Conservation (phyloP, 2,329 filamentous ascomycete genomes). For the Penicillium sp. region DNA sequence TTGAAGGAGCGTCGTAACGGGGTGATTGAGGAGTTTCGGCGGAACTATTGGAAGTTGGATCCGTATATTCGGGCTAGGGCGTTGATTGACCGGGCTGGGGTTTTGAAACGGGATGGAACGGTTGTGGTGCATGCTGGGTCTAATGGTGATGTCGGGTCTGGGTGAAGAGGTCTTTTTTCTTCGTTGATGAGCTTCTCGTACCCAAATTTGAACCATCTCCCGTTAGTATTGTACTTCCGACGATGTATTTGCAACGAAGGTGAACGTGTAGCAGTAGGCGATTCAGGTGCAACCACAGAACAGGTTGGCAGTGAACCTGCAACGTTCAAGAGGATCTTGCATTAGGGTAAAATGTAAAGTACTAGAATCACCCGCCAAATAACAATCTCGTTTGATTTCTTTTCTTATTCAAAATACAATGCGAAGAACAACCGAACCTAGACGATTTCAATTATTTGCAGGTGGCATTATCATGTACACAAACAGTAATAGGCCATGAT, state of each 20-base stretch:
- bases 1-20: slow-evolving; percentile 50
- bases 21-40: slow-evolving; percentile 64
- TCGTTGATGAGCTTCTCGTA: background rate
- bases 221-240: background rate
- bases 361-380: no score
- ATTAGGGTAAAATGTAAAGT: background rate
- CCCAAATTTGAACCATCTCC: no score
- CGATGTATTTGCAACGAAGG: no score
- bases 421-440: background rate
- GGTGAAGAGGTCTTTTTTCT: background rate
- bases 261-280: no score
- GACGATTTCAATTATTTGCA: background rate
- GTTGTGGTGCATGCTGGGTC: slow-evolving; percentile 38
- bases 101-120: slow-evolving; percentile 65
- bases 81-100: slow-evolving; percentile 75
- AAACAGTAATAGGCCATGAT: background rate
- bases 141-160: background rate
- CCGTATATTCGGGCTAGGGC: slow-evolving; percentile 78
- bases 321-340: background rate
- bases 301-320: background rate
- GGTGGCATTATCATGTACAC: background rate
- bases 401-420: background rate
- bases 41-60: slow-evolving; percentile 84
- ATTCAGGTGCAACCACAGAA: background rate
- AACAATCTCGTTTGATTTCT: no score